phyloP scores from a whole-genome alignment of 805 yeast genomes.

The Kluyveromyces dobzhanskii region DNA sequence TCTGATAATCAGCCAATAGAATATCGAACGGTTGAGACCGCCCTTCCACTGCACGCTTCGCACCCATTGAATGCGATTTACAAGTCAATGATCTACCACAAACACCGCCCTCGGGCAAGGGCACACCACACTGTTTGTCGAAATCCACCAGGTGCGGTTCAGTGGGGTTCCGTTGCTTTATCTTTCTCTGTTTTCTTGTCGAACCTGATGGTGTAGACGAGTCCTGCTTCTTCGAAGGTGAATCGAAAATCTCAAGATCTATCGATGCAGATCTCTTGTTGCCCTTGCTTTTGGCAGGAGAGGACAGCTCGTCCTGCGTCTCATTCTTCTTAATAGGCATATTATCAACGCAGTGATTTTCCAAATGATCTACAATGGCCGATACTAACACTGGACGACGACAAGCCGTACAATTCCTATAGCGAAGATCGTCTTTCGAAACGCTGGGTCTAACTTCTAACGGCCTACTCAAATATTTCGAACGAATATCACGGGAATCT shows the following conservation, averaged over 20 bases:
- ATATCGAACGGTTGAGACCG: conserved; percentile 89
- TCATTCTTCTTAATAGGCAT: conserved; percentile 7
- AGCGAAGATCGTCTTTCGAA: conserved; percentile 14
- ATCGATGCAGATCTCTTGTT: conserved; percentile 2
- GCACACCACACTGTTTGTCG: conserved; percentile 93
- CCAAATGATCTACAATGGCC: conserved; percentile 23
- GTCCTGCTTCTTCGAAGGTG: conserved; percentile 15
- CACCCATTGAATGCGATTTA: conserved; percentile 98
- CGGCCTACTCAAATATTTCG: conserved; percentile 18
- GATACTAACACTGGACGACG: conserved; percentile 24
- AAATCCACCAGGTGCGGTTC: conserved; percentile 72
- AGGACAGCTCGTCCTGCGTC: conserved; percentile 5
- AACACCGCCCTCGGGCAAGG: conserved; percentile 85
- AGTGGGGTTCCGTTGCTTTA: conserved; percentile 50
- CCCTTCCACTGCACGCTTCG: conserved; percentile 91
- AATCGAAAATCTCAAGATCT: conserved; percentile 1
- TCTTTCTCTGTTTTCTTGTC: conserved; percentile 32
- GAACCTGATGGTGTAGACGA: conserved; percentile 13
- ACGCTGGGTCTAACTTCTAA: conserved; percentile 17
- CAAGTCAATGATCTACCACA: conserved; percentile 96
- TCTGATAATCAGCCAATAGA: conserved; percentile 80
- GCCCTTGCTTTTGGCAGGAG: conserved; percentile 9
- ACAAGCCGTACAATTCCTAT: conserved; percentile 27
- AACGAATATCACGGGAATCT: conserved; percentile 8
- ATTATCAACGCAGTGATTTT: conserved; percentile 16